phyloP scores from a whole-genome alignment of 805 yeast genomes.

The Metschnikowia similis region DNA sequence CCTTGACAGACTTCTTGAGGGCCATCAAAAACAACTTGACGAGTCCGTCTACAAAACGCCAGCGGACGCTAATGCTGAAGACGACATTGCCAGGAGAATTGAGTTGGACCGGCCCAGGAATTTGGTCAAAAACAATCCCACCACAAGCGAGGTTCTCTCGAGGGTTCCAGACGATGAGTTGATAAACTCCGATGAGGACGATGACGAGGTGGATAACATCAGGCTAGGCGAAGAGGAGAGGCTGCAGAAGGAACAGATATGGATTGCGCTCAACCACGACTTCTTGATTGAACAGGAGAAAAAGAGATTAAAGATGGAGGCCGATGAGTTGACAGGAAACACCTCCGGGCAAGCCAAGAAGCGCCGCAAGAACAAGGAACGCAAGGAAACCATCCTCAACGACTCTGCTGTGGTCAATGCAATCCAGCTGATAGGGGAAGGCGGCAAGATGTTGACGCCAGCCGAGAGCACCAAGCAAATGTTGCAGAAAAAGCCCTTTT shows the following conservation, averaged over 20 bases:
- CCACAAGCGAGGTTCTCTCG: conserved; percentile 49
- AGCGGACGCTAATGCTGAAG: conserved; percentile 17
- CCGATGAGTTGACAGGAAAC: conserved; percentile 83
- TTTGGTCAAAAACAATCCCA: conserved; percentile 51
- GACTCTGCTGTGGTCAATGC: conserved; percentile 29
- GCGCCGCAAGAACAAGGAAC: conserved; percentile 24
- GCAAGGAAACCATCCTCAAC: conserved; percentile 19
- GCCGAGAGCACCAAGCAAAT: conserved; percentile 76
- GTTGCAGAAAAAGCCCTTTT: conserved; percentile 70
- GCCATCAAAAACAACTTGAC: conserved; percentile 20
- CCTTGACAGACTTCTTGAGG: conserved; percentile 14
- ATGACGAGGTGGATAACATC: conserved; percentile 65
- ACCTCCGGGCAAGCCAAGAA: conserved; percentile 43
- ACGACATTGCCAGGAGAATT: conserved; percentile 15
- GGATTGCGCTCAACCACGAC: conserved; percentile 89
- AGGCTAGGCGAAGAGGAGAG: conserved; percentile 68
- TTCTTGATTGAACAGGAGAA: conserved; percentile 80
- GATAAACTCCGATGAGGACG: conserved; percentile 67
- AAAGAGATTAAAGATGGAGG: conserved; percentile 76
- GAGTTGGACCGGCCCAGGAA: conserved; percentile 40
- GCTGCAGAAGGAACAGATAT: conserved; percentile 69
- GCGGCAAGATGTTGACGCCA: conserved; percentile 49
- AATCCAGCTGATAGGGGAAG: conserved; percentile 39
- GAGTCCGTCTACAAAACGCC: conserved; percentile 17
- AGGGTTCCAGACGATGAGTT: conserved; percentile 58